These are phyloP conservation scores for Mycena kentingensis DNA, from an alignment of 768 basidiomycete genomes.

Conservation along the genomic window DNA sequence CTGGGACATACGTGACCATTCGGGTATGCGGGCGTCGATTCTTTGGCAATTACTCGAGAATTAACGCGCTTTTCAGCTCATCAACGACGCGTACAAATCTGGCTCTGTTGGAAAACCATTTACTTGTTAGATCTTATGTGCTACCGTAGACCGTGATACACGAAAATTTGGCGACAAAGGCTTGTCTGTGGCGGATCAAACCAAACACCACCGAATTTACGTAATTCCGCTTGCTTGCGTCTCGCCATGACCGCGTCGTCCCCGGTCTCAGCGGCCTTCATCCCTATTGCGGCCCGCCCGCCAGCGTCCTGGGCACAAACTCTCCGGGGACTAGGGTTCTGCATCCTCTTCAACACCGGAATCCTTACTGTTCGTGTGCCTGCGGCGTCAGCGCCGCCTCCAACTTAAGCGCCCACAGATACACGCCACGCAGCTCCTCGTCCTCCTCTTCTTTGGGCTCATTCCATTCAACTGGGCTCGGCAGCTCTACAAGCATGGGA, in stretches of 20 bases:
- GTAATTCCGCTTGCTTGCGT: no score
- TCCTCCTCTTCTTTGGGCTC: constrained; percentile 66
- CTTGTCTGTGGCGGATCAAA: no score
- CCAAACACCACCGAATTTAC: no score
- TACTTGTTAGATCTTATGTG: constrained; percentile 34
- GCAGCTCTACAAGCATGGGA: constrained; percentile 64
- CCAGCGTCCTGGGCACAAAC: constrained; percentile 54
- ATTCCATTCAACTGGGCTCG: constrained; percentile 61
- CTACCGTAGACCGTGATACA: no score
- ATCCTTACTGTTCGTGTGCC: constrained; percentile 48
- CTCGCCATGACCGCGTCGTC: no score
- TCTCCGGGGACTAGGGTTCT: constrained; percentile 52
- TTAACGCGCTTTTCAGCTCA: constrained; percentile 44
- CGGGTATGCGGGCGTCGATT: constrained; percentile 48
- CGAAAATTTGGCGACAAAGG: no score
- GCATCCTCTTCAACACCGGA: constrained; percentile 59
- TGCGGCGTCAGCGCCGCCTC: no score
- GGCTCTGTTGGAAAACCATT: constrained; percentile 51
- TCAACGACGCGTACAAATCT: constrained; percentile 44
- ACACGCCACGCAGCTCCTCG: constrained; percentile 70
- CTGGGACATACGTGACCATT: constrained; percentile 54
- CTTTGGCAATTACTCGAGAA: no score
- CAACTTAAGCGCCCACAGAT: constrained; percentile 31
- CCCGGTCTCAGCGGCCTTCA: no score
- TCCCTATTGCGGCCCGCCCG: constrained; percentile 35